A percentile compares a stretch with the other conserved stretches of the same genome.
These are phyloP conservation scores for Effrenium voratum DNA, from an alignment of 73 alveolate species.

Conservation along the genomic window DNA sequence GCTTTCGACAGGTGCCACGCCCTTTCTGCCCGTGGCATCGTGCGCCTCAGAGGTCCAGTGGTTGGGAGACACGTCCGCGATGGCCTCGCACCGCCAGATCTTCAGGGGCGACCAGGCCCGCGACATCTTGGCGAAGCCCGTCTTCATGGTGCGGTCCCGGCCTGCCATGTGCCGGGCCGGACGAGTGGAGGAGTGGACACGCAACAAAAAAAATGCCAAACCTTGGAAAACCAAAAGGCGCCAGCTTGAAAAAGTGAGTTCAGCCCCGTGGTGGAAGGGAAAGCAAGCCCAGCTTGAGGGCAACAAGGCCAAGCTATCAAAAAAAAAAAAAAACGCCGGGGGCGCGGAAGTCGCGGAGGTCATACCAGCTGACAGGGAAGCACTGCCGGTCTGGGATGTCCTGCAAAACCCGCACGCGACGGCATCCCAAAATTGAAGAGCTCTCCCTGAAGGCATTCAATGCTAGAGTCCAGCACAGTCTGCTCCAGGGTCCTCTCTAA, in stretches of 20 bases:
- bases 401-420: too few species aligned
- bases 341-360: constrained; percentile 61
- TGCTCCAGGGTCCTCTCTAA: too few species aligned
- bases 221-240: not conserved
- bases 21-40: too few species aligned
- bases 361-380: constrained; percentile 86
- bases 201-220: not conserved
- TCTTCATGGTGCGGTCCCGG: constrained; percentile 57
- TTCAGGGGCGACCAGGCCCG: constrained; percentile 88
- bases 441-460: too few species aligned
- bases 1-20: too few species aligned
- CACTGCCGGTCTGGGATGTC: constrained; percentile 88
- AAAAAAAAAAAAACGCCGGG: not conserved
- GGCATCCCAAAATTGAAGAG: too few species aligned
- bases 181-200: not conserved
- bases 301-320: too few species aligned
- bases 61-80: constrained; percentile 52
- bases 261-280: too few species aligned
- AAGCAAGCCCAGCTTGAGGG: too few species aligned
- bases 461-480: too few species aligned
- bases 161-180: not conserved
- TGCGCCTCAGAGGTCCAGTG: constrained; percentile 59
- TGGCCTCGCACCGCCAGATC: constrained; percentile 56
- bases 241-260: not conserved
- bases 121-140: constrained; percentile 91